Evolutionary conservation across 2,329 filamentous ascomycete genomes (phyloP).

Genomic region (Cladosporium sp.): DNA sequence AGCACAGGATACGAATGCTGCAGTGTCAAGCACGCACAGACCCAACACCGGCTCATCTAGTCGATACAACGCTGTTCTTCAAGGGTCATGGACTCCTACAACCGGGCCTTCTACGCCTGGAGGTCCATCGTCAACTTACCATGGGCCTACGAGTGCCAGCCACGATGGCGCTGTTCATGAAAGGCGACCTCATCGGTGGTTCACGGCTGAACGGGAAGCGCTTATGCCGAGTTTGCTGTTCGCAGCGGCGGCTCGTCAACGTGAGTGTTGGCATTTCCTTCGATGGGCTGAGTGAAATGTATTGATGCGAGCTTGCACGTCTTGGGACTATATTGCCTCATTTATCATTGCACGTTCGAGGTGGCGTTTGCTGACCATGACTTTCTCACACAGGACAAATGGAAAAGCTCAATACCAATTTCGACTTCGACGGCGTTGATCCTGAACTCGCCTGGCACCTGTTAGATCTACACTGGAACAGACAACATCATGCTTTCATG

Average conservation of each 20-base stretch:
- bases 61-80: background rate
- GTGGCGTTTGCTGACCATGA: background rate
- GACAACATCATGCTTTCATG: conserved; percentile 21
- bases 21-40: background rate
- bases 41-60: background rate
- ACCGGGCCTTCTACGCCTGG: background rate
- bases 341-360: too few species aligned
- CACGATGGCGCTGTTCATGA: conserved; percentile 8
- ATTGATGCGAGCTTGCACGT: too few species aligned
- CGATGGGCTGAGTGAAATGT: too few species aligned
- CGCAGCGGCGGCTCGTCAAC: background rate
- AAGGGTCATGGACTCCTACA: background rate
- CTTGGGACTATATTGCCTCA: too few species aligned
- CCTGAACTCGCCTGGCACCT: conserved; percentile 51
- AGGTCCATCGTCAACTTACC: conserved; percentile 4
- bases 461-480: conserved; percentile 40
- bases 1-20: background rate
- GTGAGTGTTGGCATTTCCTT: background rate
- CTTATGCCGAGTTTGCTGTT: conserved; percentile 36
- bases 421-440: conserved; percentile 55
- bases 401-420: conserved; percentile 6
- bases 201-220: conserved; percentile 4
- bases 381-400: background rate
- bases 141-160: conserved; percentile 9
- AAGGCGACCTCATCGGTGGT: conserved; percentile 2